Evolutionary conservation across 805 yeast genomes (phyloP).

Genomic region (Nakazawaea ernobii): DNA sequence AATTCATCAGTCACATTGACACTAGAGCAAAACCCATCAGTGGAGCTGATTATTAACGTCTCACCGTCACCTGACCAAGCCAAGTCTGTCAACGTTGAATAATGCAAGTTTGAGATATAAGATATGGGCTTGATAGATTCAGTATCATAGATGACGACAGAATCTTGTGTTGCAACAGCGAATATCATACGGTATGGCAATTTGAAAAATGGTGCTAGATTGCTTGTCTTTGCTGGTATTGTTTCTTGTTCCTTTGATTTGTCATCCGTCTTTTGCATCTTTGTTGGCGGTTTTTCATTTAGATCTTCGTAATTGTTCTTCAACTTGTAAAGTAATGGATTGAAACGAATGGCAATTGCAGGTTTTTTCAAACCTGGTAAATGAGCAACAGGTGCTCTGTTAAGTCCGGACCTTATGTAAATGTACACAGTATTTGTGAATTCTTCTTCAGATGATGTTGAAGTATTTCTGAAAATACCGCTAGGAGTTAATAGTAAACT

Average conservation of each 20-base stretch:
- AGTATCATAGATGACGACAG: constrained; percentile 79
- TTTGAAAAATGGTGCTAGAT: constrained; percentile 33
- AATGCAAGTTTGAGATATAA: constrained; percentile 73
- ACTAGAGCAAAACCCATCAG: constrained; percentile 88
- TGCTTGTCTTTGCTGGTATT: not conserved
- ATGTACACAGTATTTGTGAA: constrained; percentile 69
- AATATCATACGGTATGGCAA: constrained; percentile 78
- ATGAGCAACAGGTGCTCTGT: constrained; percentile 67
- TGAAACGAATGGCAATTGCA: constrained; percentile 76
- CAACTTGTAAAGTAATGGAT: constrained; percentile 54
- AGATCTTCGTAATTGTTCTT: constrained; percentile 9
- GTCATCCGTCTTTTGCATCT: constrained; percentile 5
- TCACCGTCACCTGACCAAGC: constrained; percentile 80
- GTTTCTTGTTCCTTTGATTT: not conserved
- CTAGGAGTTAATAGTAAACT: constrained; percentile 70
- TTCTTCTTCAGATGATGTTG: constrained; percentile 25
- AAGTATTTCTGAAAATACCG: constrained; percentile 46
- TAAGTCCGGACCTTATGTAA: constrained; percentile 65
- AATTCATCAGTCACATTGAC: constrained; percentile 41
- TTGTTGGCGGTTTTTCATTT: constrained; percentile 10
- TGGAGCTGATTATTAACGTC: constrained; percentile 66
- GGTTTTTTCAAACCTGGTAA: constrained; percentile 79
- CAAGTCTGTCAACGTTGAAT: constrained; percentile 82
- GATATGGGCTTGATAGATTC: constrained; percentile 65
- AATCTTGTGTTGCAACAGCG: constrained; percentile 90